Conservation (phyloP, 768 basidiomycete genomes). For the Tricholoma bakamatsutake region DNA sequence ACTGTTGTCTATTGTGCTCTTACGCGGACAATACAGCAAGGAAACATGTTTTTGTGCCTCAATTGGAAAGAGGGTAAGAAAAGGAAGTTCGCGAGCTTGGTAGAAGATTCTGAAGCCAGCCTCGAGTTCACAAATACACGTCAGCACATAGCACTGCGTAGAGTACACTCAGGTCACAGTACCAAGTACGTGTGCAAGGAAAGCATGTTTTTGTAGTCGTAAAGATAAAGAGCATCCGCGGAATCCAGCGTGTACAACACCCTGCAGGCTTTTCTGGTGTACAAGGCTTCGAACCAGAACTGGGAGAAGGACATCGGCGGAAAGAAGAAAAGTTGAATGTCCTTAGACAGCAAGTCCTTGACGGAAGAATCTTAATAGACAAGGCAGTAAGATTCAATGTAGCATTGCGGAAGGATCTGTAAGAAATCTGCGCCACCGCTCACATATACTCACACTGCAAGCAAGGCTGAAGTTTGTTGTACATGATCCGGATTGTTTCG, state of each 20-base stretch:
- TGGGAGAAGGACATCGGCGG: background rate
- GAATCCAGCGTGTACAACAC: background rate
- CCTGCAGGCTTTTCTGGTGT: background rate
- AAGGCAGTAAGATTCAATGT: slow-evolving; percentile 3
- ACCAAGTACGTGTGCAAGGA: background rate
- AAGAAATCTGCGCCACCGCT: background rate
- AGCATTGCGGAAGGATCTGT: background rate
- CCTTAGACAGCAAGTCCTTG: background rate
- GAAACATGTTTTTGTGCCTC: background rate
- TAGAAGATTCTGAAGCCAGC: background rate
- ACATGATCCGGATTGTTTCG: background rate
- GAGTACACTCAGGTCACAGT: background rate
- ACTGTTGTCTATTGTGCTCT: background rate
- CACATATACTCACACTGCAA: no score
- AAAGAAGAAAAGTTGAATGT: background rate
- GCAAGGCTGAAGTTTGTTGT: background rate
- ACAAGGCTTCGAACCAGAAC: background rate
- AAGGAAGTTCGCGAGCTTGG: background rate
- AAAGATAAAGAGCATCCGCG: background rate
- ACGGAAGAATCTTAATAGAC: background rate
- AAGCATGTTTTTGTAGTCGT: background rate
- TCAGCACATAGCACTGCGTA: background rate
- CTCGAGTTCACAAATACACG: background rate
- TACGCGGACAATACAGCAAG: background rate
- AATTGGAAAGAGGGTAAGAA: background rate